Base-by-base conservation (phyloP, 768 basidiomycete genomes). In the Crassisporium funariophilum region DNA sequence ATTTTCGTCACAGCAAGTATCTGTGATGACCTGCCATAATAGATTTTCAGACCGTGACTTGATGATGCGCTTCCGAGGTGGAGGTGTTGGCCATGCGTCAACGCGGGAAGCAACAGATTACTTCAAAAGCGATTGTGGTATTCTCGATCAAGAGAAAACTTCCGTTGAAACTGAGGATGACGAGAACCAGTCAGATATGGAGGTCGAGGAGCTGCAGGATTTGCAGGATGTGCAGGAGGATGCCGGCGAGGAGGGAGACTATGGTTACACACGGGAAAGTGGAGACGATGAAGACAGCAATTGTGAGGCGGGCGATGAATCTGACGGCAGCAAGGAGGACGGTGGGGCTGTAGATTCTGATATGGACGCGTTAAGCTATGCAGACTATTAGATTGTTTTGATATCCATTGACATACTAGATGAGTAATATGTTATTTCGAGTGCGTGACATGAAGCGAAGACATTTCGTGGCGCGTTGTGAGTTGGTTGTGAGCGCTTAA, bases 11-110 rank as follows among this genome's bases (percentile, higher is more conserved):
- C 7, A 15, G 11, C n/a, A 23, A 23, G 5, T 4, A 3, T 24
- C 41, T 13, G 23, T 11, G n/a, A 22, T 42, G n/a, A 39, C 35
- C 20, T n/a, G 13, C 27, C 37, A 11, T 38, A 35, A n/a, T 29
- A 57, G 55, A 2, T 57, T 57, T 42, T 48, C 44, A 10, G 55
- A 57, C 45, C 44, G 46, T 17, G 55, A 57, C 24, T 53, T 57
- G 55, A 44, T 53, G 31, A 57, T 57, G 52, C 29, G 48, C 2
- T 53, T 38, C 35, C 49, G 35, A 12, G 55, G 55, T 13, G 49
- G 47, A 19, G 55, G 55, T 41, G 52, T 56, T 44, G 55, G 55
- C 5, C 55, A 56, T 37, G 11, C 3, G 7, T n/a, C 24, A 4
- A 52, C 40, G 16, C 40, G 34, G 9, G 33, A 41, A 8, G 35